Conservation (phyloP, 768 basidiomycete genomes). For the Boletus insuetus region DNA sequence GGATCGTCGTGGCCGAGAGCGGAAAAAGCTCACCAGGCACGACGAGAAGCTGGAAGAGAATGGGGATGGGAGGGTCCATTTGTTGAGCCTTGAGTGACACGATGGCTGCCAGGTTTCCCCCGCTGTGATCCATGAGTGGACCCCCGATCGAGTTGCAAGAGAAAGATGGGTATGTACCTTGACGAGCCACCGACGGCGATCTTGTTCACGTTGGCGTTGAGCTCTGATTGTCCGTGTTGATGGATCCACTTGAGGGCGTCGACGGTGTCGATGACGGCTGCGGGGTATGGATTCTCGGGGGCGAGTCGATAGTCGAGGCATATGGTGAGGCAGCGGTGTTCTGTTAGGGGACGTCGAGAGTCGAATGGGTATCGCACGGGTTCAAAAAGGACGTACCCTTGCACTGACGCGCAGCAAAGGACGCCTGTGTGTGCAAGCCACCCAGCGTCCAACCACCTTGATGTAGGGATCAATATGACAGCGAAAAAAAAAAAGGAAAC, state of each 20-base stretch:
- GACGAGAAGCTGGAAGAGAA: constrained; percentile 64
- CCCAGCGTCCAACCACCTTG: constrained; percentile 76
- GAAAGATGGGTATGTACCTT: too few relatives aligned
- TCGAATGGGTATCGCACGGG: too few relatives aligned
- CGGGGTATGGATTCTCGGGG: constrained; percentile 69
- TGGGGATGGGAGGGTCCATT: constrained; percentile 46
- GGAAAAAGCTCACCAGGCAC: constrained; percentile 45
- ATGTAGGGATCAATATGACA: too few relatives aligned
- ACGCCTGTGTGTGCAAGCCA: constrained; percentile 53
- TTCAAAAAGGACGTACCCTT: constrained; percentile 12
- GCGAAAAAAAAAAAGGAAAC: too few relatives aligned
- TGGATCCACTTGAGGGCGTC: constrained; percentile 64
- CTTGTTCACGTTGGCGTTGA: constrained; percentile 48
- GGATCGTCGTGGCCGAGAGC: background rate
- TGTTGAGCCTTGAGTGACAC: constrained; percentile 60
- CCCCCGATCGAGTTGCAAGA: too few relatives aligned
- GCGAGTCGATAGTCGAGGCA: constrained; percentile 72
- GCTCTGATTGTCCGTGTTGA: constrained; percentile 40
- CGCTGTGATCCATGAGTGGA: constrained; percentile 36
- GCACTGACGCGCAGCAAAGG: constrained; percentile 42
- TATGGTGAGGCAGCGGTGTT: constrained; percentile 58
- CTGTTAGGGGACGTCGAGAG: constrained; percentile 29
- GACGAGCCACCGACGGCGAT: constrained; percentile 70
- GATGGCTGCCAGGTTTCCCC: constrained; percentile 68
- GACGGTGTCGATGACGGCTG: constrained; percentile 69